These are phyloP conservation scores for Rubus idaeus DNA, from an alignment of 306 rosid genomes.

Conservation along the genomic window DNA sequence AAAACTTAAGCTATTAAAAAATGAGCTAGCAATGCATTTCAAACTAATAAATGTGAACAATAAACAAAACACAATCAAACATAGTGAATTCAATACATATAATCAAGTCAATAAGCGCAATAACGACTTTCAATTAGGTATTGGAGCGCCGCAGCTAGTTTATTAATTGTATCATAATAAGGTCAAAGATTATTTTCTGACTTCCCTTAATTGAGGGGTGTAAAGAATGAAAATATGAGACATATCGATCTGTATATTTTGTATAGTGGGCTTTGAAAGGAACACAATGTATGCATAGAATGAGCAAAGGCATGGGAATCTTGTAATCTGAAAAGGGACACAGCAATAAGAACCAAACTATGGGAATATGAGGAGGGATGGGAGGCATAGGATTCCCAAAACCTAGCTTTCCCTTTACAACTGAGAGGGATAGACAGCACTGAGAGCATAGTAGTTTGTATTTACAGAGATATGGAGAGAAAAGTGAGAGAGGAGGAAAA, in stretches of 20 bases:
- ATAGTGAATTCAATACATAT: neutral
- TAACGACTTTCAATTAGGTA: neutral
- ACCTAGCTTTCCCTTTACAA: constrained; percentile 43
- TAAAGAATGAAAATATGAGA: neutral
- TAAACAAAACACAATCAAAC: neutral
- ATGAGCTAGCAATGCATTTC: neutral
- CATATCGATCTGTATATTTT: neutral
- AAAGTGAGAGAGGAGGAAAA: constrained; percentile 58
- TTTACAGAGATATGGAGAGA: constrained; percentile 53
- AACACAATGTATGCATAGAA: constrained; percentile 20
- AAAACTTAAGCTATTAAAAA: neutral
- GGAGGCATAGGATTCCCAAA: constrained; percentile 91
- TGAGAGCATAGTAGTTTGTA: constrained; percentile 49
- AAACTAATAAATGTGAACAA: neutral
- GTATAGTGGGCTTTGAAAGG: neutral
- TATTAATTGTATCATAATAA: neutral
- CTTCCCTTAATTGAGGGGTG: neutral
- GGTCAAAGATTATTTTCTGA: constrained; percentile 1
- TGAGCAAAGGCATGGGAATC: constrained; percentile 39
- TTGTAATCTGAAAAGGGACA: constrained; percentile 65
- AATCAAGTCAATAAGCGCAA: neutral
- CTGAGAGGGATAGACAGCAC: constrained; percentile 7
- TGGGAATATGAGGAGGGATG: constrained; percentile 55
- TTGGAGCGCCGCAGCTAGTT: neutral
- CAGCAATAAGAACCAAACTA: constrained; percentile 54